Evolutionary conservation across 257 asterid genomes (phyloP), one percentile per base, ranked within the genome.

Genomic region (Hygrophila difformis): DNA sequence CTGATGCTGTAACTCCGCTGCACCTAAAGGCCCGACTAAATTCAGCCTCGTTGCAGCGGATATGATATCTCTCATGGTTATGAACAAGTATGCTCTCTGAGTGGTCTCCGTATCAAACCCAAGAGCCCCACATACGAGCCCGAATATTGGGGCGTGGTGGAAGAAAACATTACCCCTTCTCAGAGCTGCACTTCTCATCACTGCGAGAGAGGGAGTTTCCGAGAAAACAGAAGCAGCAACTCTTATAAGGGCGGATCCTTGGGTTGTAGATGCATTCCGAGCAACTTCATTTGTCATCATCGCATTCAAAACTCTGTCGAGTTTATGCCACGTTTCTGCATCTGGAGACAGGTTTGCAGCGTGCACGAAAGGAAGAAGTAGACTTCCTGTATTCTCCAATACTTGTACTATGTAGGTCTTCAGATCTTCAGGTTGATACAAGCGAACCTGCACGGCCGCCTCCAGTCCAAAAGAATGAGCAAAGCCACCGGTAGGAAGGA

Each of bases 381-480:
- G 68, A 64, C 96, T 91, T 44, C 78, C 98, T 0, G 95, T 84
- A 50, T 91, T 91, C 34, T 82, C 95, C 18, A 91, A 42, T 12
- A 78, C 31, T n/a, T 71, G 80, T 49, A 70, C 64, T 18, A 80
- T 69, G 19, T 62, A 79, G 0, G 65, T 60, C 26, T 38, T 69
- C 4, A 91, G 85, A 28, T 82, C 82, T 21, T 82, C 84, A 0
- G 82, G 73, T 0, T 61, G 61, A 18, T 59, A 38, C 9, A 82
- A 8, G 3, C 73, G 76, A 40, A 86, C 73, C 67, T 91, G 99
- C 54, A 67, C 65, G 5, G 95, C 86, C 18, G 96, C 94, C 68
- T 91, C 99, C 2, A 91, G 87, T 28, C 99, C 99, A 16, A 66
- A 70, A 1, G 99, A 91, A 65, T 91, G 99, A 59, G 99, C 99